Evolutionary conservation across 23 red algal genomes (phyloP).

Genomic region (Gracilaria domingensis): DNA sequence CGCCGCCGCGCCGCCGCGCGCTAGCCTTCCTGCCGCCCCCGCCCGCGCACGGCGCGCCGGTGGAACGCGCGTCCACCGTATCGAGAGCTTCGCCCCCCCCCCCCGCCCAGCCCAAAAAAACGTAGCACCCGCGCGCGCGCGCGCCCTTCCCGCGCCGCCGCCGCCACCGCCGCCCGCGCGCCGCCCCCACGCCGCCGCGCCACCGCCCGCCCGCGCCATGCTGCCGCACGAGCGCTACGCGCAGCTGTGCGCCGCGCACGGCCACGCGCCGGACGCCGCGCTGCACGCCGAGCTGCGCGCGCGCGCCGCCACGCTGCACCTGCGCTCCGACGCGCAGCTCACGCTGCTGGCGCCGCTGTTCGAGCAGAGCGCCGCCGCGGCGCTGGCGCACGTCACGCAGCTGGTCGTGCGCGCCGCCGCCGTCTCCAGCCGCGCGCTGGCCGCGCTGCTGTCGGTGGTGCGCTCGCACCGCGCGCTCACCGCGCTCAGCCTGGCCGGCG

Average conservation of each 20-base stretch:
- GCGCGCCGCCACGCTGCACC: neutral
- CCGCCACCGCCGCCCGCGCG: neutral
- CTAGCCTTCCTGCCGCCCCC: too few species aligned
- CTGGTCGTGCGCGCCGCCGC: neutral
- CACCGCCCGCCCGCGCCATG: neutral
- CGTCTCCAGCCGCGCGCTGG: neutral
- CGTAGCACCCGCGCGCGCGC: too few species aligned
- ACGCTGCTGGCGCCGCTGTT: neutral
- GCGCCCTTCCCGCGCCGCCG: neutral
- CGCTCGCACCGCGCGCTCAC: neutral
- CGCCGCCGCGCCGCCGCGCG: too few species aligned
- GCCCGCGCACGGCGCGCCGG: too few species aligned
- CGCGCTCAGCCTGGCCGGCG: conserved; percentile 16
- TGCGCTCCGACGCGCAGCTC: conserved; percentile 9
- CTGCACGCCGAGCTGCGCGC: neutral
- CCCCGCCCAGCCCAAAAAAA: too few species aligned
- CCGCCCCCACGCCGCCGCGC: neutral
- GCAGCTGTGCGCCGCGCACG: conserved; percentile 1
- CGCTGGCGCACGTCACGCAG: neutral
- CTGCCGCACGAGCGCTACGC: conserved; percentile 19
- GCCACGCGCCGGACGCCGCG: neutral
- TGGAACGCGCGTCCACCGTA: too few species aligned
- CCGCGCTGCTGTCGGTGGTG: neutral
- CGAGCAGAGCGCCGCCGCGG: neutral
- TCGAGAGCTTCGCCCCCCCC: too few species aligned